Evolutionary conservation across 495 filamentous ascomycete genomes (phyloP), one percentile per base, ranked within the genome.

Genomic region (Choiromyces venosus): DNA sequence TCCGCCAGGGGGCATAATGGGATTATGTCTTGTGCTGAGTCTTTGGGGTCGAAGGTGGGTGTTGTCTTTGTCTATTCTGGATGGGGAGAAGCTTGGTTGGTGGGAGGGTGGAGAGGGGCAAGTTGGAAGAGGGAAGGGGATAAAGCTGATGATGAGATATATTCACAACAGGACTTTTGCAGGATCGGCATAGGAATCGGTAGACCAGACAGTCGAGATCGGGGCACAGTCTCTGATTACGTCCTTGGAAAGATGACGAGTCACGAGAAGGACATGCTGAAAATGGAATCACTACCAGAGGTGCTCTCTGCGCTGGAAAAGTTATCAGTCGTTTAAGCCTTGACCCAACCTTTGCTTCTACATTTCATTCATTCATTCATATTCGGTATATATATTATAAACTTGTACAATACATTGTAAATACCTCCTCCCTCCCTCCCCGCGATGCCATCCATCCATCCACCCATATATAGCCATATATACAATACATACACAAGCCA

Each of bases 1-100:
- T 89, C 82, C 80, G 82, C 84, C 44, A 85, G 87, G 21, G 93
- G 93, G 0, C 93, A 97, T 81, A 93, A 94, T 73, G 93, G 93
- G 7, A 74, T 97, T 56, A 92, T 90, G 81, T 91, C 89, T 78
- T 84, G 89, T 36, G 85, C 88, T 73, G 82, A 85, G 69, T 80
- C 74, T 66, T 72, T 92, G 65, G 74, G 68, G 35, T 73, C 74
- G 6, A 74, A 72, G 71, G 78, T 78, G 36, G 25, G 68, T 73
- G 52, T 19, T 56, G 39, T 25, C 71, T 42, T 19, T 38, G 66
- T 8, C 42, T 12, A 0, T n/a, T 79, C 9, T 80, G 78, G 65
- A 82, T 81, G 73, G 78, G 82, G 21, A 25, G 56, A 46, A 29
- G 21, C 29, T 68, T 33, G 35, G 33, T 29, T 68, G 18, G 71